phyloP scores from a whole-genome alignment of 345 rosid species.

The Camelina hispida region DNA sequence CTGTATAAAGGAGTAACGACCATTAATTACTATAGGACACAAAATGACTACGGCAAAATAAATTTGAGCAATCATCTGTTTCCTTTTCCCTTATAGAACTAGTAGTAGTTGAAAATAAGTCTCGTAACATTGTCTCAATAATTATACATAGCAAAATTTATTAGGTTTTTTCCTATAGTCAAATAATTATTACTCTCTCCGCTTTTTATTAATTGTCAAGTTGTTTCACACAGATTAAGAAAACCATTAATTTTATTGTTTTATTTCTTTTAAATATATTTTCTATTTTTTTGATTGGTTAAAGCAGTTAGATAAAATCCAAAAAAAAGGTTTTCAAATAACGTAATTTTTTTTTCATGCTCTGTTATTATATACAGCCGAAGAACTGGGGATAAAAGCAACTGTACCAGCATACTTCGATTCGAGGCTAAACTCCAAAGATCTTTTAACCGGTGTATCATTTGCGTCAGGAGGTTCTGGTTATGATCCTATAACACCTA shows the following conservation, averaged over 20 bases:
- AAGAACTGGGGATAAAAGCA: slow-evolving; percentile 66
- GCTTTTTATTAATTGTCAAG: too few relatives aligned
- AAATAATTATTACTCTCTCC: neutral
- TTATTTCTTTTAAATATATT: too few relatives aligned
- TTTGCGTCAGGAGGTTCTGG: slow-evolving; percentile 89
- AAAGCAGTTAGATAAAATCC: too few relatives aligned
- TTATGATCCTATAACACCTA: slow-evolving; percentile 69
- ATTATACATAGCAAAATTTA: slow-evolving; percentile 3
- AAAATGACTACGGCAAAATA: neutral
- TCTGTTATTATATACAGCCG: slow-evolving; percentile 49
- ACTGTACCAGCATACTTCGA: slow-evolving; percentile 69
- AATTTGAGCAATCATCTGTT: slow-evolving; percentile 19
- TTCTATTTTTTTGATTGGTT: too few relatives aligned
- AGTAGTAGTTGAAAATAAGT: neutral
- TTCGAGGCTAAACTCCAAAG: slow-evolving; percentile 50
- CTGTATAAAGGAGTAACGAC: slow-evolving; percentile 1
- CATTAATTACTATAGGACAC: neutral
- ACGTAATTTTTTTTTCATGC: neutral
- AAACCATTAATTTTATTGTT: too few relatives aligned
- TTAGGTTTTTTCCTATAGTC: neutral
- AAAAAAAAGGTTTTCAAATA: neutral
- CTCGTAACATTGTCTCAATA: slow-evolving; percentile 11
- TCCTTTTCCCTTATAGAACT: neutral
- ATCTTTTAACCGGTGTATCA: slow-evolving; percentile 74
- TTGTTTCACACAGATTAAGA: too few relatives aligned